Percentiles rank a stretch among this genome's conserved stretches.
Conservation (phyloP, 169 alveolate species). For the Cryptosporidium muris region DNA sequence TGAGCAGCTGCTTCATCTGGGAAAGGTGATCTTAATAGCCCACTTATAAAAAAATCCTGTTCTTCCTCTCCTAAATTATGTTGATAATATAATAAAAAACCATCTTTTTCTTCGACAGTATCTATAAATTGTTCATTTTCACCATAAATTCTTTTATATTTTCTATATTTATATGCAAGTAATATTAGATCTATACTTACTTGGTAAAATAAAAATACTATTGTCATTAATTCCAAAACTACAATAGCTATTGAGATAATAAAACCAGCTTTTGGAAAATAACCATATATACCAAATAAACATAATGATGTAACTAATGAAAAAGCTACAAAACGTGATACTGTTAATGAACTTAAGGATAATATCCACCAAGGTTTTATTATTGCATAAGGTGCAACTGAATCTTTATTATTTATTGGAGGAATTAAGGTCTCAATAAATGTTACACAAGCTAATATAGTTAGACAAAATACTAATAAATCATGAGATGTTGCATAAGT, state of each 20-base stretch:
- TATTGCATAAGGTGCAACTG: constrained; percentile 20
- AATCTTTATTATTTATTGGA: constrained; percentile 27
- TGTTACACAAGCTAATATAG: constrained; percentile 16
- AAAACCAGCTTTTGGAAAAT: constrained; percentile 26
- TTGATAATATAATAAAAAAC: constrained; percentile 37
- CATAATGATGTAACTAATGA: constrained; percentile 7
- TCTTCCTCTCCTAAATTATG: constrained; percentile 67
- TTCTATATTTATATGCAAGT: constrained; percentile 35
- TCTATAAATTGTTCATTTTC: constrained; percentile 40
- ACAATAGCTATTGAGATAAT: not conserved
- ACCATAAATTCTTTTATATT: constrained; percentile 47
- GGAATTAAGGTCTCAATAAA: constrained; percentile 42
- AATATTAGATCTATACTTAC: constrained; percentile 14
- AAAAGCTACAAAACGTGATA: not conserved
- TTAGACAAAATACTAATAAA: constrained; percentile 24
- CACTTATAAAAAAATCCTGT: constrained; percentile 20
- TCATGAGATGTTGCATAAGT: constrained; percentile 20
- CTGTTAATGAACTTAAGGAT: constrained; percentile 1
- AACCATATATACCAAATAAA: constrained; percentile 20
- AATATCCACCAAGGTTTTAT: constrained; percentile 67
- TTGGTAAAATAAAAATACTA: constrained; percentile 30
- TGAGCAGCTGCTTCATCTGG: constrained; percentile 71
- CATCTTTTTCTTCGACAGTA: constrained; percentile 47
- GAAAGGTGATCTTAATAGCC: constrained; percentile 54
- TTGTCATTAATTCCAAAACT: not conserved